Evolutionary conservation across 2,329 filamentous ascomycete species (phyloP), one percentile per base, ranked within the genome.

Genomic region (Colletotrichum sp.): DNA sequence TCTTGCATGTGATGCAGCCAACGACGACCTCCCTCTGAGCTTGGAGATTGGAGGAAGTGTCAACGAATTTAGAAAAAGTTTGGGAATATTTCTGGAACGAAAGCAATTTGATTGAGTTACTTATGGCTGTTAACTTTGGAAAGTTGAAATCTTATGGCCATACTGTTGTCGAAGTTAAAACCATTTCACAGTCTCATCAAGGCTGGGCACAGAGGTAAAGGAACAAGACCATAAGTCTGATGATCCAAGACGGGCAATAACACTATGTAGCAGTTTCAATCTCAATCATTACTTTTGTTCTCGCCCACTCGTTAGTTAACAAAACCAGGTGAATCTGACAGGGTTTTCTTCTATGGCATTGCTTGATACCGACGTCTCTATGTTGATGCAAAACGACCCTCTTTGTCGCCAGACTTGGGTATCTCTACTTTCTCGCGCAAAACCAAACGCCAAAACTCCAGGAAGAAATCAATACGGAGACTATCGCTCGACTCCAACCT

Each of bases 401-500:
- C 28, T n/a, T 28, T 67, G 44, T n/a, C 30, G 39, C 26, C 10
- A 39, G 16, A 59, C 26, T 30, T 24, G 67, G 75, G 71, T 75
- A 78, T 78, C 67, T 68, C 63, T 13, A 12, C 44, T 4, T 75
- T 77, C 66, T 67, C 49, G 3, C 12, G 36, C 6, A 18, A 10
- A 52, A 64, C n/a, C 9, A 49, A 72, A 39, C 76, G 59, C 76
- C 76, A 62, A 21, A 76, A 77, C 72, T 30, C 72, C 75, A 52
- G 65, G 10, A 24, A 62, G 63, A 55, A 68, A 36, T 76, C 76
- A 76, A 44, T 71, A 73, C 15, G 60, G 68, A 63, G 36, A 60
- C 60, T 77, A 34, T 24, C 57, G 52, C 65, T 77, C 67, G 24
- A 34, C 44, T 70, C 83, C 80, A 34, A 80, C 74, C 13, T 84